Base-by-base conservation (phyloP, 2,329 filamentous ascomycete species). In the Venturia oleaginea region DNA sequence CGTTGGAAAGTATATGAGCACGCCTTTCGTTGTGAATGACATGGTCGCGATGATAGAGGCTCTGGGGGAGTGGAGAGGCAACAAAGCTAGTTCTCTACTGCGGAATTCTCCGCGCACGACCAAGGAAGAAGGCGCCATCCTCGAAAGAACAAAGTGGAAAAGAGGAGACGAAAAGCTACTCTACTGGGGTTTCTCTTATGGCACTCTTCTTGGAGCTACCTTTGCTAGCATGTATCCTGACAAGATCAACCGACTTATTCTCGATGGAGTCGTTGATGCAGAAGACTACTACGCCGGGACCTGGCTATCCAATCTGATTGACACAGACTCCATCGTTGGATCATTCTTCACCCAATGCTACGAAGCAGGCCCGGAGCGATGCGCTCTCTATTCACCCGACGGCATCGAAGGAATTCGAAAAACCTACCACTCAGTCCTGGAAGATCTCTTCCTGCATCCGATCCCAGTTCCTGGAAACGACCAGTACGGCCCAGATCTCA, bases 111-210 rank as follows among this genome's bases (percentile, higher is more conserved):
- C 38, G 43, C 27, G 42, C 51, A 64, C 48, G 30, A 40, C 22
- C 15, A 60, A 32, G n/a, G 27, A 59, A 54, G 51, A 11, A 10
- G 51, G 17, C 24, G 55, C 34, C 42, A 48, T 55, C 15, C 27
- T 19, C 10, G 19, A 62, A 24, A 40, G 37, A 38, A 43, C 40
- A 15, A 8, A 11, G 15, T 63, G 68, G 67, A 10, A 61, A 69
- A 3, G 43, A 69, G 72, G 72, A 13, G 64, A 73, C 32, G 72
- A 75, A 61, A 71, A 70, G 62, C 67, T 82, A 17, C 73, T 78
- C 24, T 80, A 78, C 68, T 76, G 73, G 70, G 80, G 80, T 3
- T 74, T 81, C 64, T 78, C 76, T 7, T 83, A 83, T 62, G 81
- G 81, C 0, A 78, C 80, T 0, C 73, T 77, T 37, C 71, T 76